These are phyloP conservation scores for Lasiodiplodia hormozganensis DNA, from an alignment of 2,329 filamentous ascomycete species.

Conservation along the genomic window DNA sequence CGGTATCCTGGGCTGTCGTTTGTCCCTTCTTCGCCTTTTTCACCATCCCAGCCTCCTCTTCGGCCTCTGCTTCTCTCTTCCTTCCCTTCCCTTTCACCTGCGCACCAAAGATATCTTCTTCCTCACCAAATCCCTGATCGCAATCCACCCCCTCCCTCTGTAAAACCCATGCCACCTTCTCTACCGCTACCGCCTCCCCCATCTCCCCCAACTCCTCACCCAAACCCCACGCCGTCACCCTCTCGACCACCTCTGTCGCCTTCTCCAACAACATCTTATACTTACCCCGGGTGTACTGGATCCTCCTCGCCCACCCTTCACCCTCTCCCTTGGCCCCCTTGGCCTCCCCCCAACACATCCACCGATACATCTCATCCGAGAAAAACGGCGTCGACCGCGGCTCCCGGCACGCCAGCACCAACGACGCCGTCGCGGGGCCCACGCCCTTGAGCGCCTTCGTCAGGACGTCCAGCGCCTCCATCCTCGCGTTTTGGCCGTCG, in stretches of 20 bases:
- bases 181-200: constrained; percentile 64
- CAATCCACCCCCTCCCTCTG: constrained; percentile 53
- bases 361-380: constrained; percentile 79
- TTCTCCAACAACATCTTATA: constrained; percentile 63
- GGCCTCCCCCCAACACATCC: constrained; percentile 63
- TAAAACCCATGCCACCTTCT: constrained; percentile 75
- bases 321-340: constrained; percentile 52
- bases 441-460: constrained; percentile 66
- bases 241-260: constrained; percentile 59
- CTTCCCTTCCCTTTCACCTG: neutral
- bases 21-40: neutral
- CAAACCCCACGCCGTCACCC: constrained; percentile 72
- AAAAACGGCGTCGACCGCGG: constrained; percentile 72
- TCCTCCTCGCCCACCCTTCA: constrained; percentile 54
- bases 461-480: constrained; percentile 43
- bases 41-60: neutral
- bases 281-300: constrained; percentile 75
- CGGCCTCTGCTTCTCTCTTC: neutral
- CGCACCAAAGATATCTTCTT: neutral
- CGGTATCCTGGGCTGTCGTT: neutral
- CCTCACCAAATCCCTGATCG: constrained; percentile 29
- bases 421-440: constrained; percentile 79
- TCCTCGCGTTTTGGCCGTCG: too few relatives aligned
- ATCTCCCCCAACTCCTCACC: constrained; percentile 54
- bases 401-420: constrained; percentile 72